phyloP scores from a whole-genome alignment of 305 asterid species.

The Solanum hybrid region DNA sequence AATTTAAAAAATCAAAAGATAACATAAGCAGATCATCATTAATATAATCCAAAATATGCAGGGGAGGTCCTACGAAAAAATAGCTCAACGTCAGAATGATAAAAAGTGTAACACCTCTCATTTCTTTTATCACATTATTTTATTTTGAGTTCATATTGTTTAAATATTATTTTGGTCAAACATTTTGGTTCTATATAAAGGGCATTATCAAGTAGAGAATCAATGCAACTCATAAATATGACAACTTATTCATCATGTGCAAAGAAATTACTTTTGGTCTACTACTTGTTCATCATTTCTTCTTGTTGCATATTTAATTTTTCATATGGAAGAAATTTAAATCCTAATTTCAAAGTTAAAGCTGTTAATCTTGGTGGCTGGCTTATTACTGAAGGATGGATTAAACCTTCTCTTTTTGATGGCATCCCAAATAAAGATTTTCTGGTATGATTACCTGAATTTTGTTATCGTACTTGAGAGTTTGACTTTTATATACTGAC shows the following conservation, averaged over 20 bases:
- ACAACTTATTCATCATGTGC: background rate
- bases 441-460: constrained; percentile 22
- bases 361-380: constrained; percentile 86
- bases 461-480: background rate
- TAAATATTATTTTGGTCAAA: background rate
- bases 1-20: background rate
- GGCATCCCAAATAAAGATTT: constrained; percentile 56
- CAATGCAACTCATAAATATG: background rate
- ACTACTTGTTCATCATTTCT: constrained; percentile 15
- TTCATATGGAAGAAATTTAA: constrained; percentile 16
- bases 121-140: background rate
- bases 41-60: background rate
- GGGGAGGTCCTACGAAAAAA: background rate
- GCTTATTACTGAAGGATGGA: constrained; percentile 76
- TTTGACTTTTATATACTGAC: background rate
- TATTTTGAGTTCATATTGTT: background rate
- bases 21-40: background rate
- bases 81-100: background rate
- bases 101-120: background rate
- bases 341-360: constrained; percentile 27
- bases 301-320: constrained; percentile 14
- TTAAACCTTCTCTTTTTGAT: constrained; percentile 59
- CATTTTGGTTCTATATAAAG: background rate
- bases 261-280: background rate
- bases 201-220: background rate